phyloP scores from a whole-genome alignment of 116 monocot genomes.

The Posidonia oceanica region DNA sequence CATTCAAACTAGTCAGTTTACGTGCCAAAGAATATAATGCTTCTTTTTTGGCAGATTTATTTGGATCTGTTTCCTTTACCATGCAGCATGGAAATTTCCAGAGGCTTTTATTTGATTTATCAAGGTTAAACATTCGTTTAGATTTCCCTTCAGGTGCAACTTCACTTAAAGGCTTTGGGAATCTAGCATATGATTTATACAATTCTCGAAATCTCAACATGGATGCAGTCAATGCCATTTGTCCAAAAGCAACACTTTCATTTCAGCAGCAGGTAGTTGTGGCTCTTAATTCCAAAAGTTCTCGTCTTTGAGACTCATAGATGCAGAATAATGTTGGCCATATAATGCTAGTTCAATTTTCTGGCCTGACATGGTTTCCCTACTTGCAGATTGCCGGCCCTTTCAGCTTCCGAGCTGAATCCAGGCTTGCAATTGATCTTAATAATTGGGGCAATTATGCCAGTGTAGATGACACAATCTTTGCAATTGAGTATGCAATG shows the following conservation, averaged over 20 bases:
- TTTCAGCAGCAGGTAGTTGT: constrained; percentile 84
- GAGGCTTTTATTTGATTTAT: constrained; percentile 71
- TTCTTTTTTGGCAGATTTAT: constrained; percentile 50
- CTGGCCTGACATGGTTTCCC: neutral
- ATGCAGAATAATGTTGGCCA: too few species aligned
- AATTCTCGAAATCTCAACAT: constrained; percentile 27
- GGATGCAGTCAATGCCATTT: constrained; percentile 35
- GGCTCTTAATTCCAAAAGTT: neutral
- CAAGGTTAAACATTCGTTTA: constrained; percentile 48
- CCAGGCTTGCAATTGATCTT: constrained; percentile 38
- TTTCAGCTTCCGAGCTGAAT: constrained; percentile 65
- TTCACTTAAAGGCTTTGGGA: constrained; percentile 36
- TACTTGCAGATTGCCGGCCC: constrained; percentile 62
- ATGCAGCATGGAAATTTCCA: constrained; percentile 87
- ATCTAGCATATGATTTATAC: constrained; percentile 37
- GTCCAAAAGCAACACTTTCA: constrained; percentile 60
- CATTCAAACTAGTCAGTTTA: constrained; percentile 16
- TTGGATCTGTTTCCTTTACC: constrained; percentile 45
- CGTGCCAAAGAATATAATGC: constrained; percentile 23
- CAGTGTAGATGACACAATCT: constrained; percentile 34
- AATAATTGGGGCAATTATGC: constrained; percentile 13
- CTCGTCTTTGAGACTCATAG: too few species aligned
- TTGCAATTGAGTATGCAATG: constrained; percentile 82
- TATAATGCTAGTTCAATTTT: neutral
- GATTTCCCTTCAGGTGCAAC: constrained; percentile 59